Conservation (phyloP, 2,329 filamentous ascomycete species). For the Fusarium liriodendri region DNA sequence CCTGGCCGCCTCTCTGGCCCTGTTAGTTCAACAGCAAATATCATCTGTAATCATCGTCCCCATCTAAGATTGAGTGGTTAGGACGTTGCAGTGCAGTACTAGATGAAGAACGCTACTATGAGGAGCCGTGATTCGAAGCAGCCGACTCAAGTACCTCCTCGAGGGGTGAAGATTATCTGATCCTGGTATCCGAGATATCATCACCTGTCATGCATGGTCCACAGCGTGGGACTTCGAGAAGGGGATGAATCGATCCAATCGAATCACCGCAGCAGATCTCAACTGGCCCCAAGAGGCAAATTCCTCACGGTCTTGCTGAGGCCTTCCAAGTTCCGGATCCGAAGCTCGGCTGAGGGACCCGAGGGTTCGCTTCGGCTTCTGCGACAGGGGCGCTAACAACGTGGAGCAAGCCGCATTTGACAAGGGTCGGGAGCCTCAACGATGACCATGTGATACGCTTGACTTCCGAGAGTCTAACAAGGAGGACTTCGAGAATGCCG, state of each 20-base stretch:
- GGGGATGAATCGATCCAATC: neutral
- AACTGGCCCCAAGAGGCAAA: neutral
- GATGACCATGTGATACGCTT: constrained; percentile 1
- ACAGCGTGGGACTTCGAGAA: neutral
- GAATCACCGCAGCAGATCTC: neutral
- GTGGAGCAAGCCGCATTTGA: neutral
- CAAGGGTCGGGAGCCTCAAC: constrained; percentile 9
- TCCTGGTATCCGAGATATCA: neutral
- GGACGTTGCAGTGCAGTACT: too few species aligned
- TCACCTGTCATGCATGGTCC: neutral
- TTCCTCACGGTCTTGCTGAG: neutral
- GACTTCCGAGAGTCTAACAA: neutral
- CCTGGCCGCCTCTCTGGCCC: neutral
- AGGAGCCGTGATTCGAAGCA: neutral
- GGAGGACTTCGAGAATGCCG: neutral
- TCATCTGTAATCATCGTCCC: neutral
- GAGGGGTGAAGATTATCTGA: neutral
- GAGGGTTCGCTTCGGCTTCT: constrained; percentile 4
- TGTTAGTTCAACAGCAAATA: neutral
- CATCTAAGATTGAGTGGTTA: neutral
- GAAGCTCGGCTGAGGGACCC: constrained; percentile 4
- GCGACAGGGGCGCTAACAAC: neutral
- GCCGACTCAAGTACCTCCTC: neutral
- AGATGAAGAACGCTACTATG: too few species aligned
- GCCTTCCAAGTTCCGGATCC: neutral